Conservation (phyloP, 495 filamentous ascomycete genomes). For the Hyaloscypha hepaticicola region DNA sequence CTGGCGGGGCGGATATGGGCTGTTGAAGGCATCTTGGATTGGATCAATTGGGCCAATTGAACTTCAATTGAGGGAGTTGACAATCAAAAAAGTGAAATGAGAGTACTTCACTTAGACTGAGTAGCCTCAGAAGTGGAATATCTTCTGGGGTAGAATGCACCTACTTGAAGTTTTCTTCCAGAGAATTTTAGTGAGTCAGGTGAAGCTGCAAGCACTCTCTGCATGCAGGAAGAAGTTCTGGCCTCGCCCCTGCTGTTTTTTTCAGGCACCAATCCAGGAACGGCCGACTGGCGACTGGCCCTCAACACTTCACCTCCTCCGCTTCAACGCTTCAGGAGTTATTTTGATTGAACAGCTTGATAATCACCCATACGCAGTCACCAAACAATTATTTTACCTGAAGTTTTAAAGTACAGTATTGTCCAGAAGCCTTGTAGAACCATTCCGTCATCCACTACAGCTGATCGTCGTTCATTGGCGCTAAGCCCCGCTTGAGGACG, state of each 20-base stretch:
- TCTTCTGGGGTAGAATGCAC: background rate
- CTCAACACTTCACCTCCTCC: too few relatives aligned
- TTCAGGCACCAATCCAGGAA: constrained; percentile 4
- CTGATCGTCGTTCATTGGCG: background rate
- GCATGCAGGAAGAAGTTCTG: constrained; percentile 2
- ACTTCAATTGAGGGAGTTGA: constrained; percentile 16
- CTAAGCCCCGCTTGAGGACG: background rate
- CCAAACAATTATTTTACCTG: background rate
- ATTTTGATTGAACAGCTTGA: too few relatives aligned
- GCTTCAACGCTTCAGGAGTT: too few relatives aligned
- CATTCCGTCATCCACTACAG: background rate
- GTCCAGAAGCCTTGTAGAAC: background rate
- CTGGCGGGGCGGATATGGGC: constrained; percentile 30
- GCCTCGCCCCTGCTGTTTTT: background rate
- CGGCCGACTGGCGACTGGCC: too few relatives aligned
- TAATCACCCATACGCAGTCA: background rate
- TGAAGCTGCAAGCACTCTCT: background rate
- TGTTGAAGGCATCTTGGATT: constrained; percentile 21
- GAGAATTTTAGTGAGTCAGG: background rate
- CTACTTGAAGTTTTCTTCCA: constrained; percentile 2
- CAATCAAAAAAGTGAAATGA: constrained; percentile 1
- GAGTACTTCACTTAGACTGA: background rate
- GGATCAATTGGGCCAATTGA: constrained; percentile 12
- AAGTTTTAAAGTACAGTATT: background rate
- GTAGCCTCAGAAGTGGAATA: background rate